Evolutionary conservation across 2,329 filamentous ascomycete species (phyloP), one percentile per base, ranked within the genome.

Genomic region (Akanthomyces dipterigenus): DNA sequence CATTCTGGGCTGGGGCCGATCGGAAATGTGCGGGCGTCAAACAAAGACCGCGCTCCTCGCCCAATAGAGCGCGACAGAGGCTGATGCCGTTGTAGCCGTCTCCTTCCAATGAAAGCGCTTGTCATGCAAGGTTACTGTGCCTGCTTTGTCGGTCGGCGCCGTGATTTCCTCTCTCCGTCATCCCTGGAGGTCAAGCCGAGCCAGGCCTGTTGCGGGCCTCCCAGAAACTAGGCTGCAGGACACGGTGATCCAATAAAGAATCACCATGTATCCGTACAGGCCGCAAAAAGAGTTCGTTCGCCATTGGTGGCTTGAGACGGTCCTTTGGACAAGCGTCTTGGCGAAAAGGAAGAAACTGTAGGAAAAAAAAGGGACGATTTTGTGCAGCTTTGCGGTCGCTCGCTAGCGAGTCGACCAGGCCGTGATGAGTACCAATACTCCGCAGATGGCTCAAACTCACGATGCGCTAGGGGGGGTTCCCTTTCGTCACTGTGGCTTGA

Each of bases 401-500:
- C 43, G 12, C 45, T 48, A 24, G 45, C 22, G 45, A 34, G 31
- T 34, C n/a, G n/a, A n/a, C n/a, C n/a, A n/a, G n/a, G n/a, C n/a
- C n/a, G n/a, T n/a, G n/a, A n/a, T n/a, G n/a, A n/a, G n/a, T n/a
- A n/a, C n/a, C n/a, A n/a, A n/a, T n/a, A n/a, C n/a, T n/a, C n/a
- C n/a, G n/a, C n/a, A n/a, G n/a, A n/a, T n/a, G n/a, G n/a, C n/a
- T n/a, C n/a, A 34, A 34, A 34, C 31, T 9, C 31, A 34, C 31
- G 31, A 34, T 34, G 31, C 31, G 31, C 31, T 34, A 34, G 31
- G 31, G 11, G 31, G 11, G 31, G 26, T 43, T n/a, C n/a, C 22
- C 46, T 59, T 59, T 59, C 56, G 56, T 59, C 56, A 51, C 46
- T 59, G 56, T 59, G 56, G 56, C 56, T 59, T 59, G 36, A 50